Evolutionary conservation across 257 asterid species (phyloP).

Genomic region (Eucommia ulmoides): DNA sequence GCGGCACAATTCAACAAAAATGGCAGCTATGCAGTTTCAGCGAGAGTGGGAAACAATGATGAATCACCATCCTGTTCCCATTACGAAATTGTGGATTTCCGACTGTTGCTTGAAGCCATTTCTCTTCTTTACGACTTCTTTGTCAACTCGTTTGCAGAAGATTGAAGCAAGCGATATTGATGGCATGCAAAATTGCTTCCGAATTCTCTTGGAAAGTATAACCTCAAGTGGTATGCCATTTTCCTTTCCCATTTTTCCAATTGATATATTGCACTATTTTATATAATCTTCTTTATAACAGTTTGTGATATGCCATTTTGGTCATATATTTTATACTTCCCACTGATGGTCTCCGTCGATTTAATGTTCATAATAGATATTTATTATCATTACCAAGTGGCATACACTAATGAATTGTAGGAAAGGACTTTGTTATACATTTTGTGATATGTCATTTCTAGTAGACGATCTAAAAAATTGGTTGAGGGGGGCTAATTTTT

Average conservation of each 20-base stretch:
- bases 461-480: too few relatives aligned
- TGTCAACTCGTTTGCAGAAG: constrained; percentile 36
- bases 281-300: too few relatives aligned
- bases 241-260: constrained; percentile 3
- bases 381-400: too few relatives aligned
- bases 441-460: too few relatives aligned
- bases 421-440: too few relatives aligned
- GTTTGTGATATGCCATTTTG: too few relatives aligned
- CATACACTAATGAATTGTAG: too few relatives aligned
- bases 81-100: constrained; percentile 32
- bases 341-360: too few relatives aligned
- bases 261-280: too few relatives aligned
- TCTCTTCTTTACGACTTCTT: constrained; percentile 48
- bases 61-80: constrained; percentile 21
- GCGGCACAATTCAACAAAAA: constrained; percentile 37
- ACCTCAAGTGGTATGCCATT: constrained; percentile 44
- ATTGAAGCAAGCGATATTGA: constrained; percentile 44
- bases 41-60: constrained; percentile 62
- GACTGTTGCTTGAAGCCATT: constrained; percentile 62
- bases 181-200: constrained; percentile 63
- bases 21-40: constrained; percentile 47
- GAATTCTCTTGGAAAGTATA: constrained; percentile 50
- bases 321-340: too few relatives aligned
- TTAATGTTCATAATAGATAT: too few relatives aligned
- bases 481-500: too few relatives aligned